Conservation (phyloP, 495 filamentous ascomycete species). For the Friedmanniomyces endolithicus region DNA sequence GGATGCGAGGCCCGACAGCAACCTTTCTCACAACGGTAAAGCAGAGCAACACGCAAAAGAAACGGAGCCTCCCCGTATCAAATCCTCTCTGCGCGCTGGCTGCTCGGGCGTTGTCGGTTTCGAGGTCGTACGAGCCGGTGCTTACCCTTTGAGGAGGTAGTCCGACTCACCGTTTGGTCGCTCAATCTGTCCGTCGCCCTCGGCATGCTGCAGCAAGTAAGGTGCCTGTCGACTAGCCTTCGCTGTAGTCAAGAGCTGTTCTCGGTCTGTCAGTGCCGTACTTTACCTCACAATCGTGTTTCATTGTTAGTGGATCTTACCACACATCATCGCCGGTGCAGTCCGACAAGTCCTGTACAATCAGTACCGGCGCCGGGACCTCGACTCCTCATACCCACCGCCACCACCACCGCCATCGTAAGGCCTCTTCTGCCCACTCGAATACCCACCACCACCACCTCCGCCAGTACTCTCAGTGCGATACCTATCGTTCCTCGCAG, state of each 20-base stretch:
- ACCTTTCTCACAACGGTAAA: background rate
- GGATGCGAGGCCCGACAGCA: background rate
- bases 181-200: background rate
- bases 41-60: background rate
- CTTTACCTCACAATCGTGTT: background rate
- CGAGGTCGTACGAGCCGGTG: conserved; percentile 5
- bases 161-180: conserved; percentile 21
- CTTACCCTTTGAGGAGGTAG: conserved; percentile 23
- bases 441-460: conserved; percentile 40
- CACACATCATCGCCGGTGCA: conserved; percentile 1
- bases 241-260: conserved; percentile 3
- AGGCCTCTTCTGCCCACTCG: conserved; percentile 46
- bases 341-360: background rate
- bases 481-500: conserved; percentile 46
- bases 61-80: conserved; percentile 13
- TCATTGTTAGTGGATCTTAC: background rate
- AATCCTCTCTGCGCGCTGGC: background rate
- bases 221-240: background rate
- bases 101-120: background rate
- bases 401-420: conserved; percentile 35
- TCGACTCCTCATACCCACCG: conserved; percentile 50
- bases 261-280: conserved; percentile 21
- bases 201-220: background rate
- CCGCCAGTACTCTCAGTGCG: conserved; percentile 40
- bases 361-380: conserved; percentile 28